Conservation (phyloP, 257 asterid genomes). For the Jacaranda copaia region DNA sequence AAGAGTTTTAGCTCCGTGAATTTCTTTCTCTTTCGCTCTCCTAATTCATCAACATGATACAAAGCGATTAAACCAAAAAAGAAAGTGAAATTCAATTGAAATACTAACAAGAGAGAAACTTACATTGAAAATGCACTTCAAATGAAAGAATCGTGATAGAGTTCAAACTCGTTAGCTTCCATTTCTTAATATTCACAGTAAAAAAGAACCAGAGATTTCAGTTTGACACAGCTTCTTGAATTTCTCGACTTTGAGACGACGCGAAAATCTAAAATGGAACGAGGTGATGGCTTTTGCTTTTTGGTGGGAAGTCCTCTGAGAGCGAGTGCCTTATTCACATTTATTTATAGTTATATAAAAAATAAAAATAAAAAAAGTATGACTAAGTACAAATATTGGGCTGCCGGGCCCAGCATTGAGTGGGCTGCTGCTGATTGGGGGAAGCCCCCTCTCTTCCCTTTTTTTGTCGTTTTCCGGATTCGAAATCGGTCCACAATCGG, state of each 20-base stretch:
- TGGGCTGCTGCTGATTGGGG: slow-evolving; percentile 43
- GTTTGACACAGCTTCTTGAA: background rate
- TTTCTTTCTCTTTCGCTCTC: background rate
- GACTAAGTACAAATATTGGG: slow-evolving; percentile 35
- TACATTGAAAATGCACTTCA: slow-evolving; percentile 45
- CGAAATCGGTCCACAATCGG: slow-evolving; percentile 56
- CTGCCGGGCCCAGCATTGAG: slow-evolving; percentile 43
- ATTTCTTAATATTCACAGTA: slow-evolving; percentile 34
- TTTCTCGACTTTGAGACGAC: slow-evolving; percentile 28
- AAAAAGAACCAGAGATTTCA: background rate
- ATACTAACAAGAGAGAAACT: slow-evolving; percentile 19
- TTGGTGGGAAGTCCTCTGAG: slow-evolving; percentile 64
- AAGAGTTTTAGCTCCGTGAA: background rate
- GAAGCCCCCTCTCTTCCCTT: slow-evolving; percentile 29
- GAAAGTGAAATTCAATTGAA: background rate
- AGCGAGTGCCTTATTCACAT: slow-evolving; percentile 9
- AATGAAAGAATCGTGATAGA: slow-evolving; percentile 62
- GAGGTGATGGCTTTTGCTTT: slow-evolving; percentile 45
- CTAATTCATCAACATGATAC: slow-evolving; percentile 20
- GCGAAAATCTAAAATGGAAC: slow-evolving; percentile 25
- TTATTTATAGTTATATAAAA: slow-evolving; percentile 10
- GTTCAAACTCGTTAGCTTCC: slow-evolving; percentile 72
- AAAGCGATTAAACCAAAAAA: background rate
- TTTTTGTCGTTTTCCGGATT: slow-evolving; percentile 65
- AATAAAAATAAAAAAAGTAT: slow-evolving; percentile 1